Evolutionary conservation across 768 basidiomycete species (phyloP).

Genomic region (Auricularia heimuer): DNA sequence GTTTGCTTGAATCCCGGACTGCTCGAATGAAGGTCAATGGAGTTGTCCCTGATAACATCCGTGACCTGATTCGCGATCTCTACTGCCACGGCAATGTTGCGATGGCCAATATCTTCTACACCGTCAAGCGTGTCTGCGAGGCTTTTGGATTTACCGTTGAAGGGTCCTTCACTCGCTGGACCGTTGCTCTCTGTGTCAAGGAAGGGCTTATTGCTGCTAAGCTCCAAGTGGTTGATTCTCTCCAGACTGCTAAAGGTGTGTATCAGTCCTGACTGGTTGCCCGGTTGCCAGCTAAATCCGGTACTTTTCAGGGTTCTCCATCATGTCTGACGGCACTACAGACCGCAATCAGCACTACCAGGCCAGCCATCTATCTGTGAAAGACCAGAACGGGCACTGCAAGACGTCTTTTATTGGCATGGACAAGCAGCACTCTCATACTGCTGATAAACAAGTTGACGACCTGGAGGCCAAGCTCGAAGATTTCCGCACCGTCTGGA

Average conservation of each 20-base stretch:
- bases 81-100: slow-evolving; percentile 22
- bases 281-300: too few relatives aligned
- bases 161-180: background rate
- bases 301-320: background rate
- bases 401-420: background rate
- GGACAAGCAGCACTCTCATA: background rate
- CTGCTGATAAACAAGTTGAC: background rate
- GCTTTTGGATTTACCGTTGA: background rate
- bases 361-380: background rate
- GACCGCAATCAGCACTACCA: slow-evolving; percentile 1
- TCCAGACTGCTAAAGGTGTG: background rate
- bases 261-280: background rate
- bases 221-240: background rate
- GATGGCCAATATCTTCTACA: slow-evolving; percentile 26
- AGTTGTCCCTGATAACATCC: background rate
- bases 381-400: background rate
- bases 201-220: background rate
- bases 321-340: background rate
- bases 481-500: background rate
- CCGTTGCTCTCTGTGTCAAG: background rate
- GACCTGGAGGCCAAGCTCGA: background rate
- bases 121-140: slow-evolving; percentile 36
- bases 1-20: background rate
- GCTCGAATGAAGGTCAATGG: background rate
- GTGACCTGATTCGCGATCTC: background rate